These are phyloP conservation scores for Trichosanthes truncata DNA, from an alignment of 306 rosid genomes.

Conservation along the genomic window DNA sequence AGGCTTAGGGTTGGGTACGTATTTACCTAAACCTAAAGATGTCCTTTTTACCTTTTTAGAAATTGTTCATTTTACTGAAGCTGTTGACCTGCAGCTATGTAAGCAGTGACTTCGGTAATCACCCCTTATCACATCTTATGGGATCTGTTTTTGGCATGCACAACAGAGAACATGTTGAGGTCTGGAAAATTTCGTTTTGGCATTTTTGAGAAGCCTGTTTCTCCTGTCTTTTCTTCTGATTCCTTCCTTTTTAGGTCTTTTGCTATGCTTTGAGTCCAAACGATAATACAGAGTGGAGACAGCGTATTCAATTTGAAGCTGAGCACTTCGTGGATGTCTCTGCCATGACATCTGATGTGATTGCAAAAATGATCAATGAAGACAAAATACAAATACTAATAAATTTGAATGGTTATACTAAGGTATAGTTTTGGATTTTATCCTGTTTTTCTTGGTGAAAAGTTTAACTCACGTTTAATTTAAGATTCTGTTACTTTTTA, in stretches of 20 bases:
- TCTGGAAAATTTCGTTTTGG: conserved; percentile 13
- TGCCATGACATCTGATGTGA: conserved; percentile 77
- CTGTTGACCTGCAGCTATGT: conserved; percentile 35
- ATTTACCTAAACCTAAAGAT: neutral
- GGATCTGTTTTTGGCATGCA: conserved; percentile 98
- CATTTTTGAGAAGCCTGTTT: neutral
- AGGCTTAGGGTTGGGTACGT: conserved; percentile 87
- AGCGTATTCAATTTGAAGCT: conserved; percentile 76
- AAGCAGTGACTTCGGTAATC: conserved; percentile 62
- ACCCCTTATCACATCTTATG: conserved; percentile 83
- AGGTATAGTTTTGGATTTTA: conserved; percentile 35
- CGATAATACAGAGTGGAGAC: conserved; percentile 96
- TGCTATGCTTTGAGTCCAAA: conserved; percentile 94
- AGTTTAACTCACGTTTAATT: neutral
- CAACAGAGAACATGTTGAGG: conserved; percentile 73
- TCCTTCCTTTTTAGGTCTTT: conserved; percentile 48
- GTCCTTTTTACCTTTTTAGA: neutral
- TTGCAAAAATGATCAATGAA: conserved; percentile 79
- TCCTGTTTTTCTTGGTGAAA: neutral
- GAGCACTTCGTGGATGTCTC: conserved; percentile 94
- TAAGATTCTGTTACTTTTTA: neutral
- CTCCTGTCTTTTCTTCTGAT: neutral
- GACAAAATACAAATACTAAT: conserved; percentile 80
- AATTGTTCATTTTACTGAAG: neutral
- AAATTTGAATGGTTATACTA: conserved; percentile 96